Conservation (phyloP, 306 rosid species). For the Hippophae tibetana region DNA sequence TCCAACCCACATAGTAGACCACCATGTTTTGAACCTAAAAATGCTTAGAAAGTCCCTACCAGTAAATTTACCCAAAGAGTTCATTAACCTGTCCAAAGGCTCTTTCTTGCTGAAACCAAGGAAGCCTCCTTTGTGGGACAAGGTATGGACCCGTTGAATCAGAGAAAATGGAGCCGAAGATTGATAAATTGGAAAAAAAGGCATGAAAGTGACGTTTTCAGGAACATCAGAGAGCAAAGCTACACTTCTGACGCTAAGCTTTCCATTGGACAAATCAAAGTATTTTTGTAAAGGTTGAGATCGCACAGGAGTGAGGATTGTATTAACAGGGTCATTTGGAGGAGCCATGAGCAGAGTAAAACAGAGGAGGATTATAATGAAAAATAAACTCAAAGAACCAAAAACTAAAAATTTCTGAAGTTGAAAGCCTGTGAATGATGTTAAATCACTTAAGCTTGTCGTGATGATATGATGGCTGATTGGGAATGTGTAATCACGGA, state of each 20-base stretch:
- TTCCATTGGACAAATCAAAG: constrained; percentile 44
- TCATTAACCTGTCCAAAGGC: constrained; percentile 48
- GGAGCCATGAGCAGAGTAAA: constrained; percentile 47
- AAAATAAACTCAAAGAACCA: neutral
- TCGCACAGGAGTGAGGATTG: constrained; percentile 1
- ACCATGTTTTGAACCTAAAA: constrained; percentile 92
- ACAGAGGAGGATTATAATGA: neutral
- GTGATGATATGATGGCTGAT: no score
- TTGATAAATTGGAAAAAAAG: constrained; percentile 38
- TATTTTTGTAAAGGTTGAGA: constrained; percentile 18
- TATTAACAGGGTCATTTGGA: constrained; percentile 31
- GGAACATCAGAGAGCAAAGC: constrained; percentile 60
- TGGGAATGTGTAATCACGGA: no score
- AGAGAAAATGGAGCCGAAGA: constrained; percentile 42
- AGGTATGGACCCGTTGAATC: constrained; percentile 34
- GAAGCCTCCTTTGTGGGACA: constrained; percentile 67
- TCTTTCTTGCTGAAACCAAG: constrained; percentile 42
- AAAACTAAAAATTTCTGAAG: neutral
- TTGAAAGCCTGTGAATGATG: neutral
- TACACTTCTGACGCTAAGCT: constrained; percentile 36
- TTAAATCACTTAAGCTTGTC: no score
- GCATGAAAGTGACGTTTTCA: constrained; percentile 45
- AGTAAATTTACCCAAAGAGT: constrained; percentile 52
- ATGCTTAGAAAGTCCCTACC: constrained; percentile 52
- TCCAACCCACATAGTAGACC: constrained; percentile 92